Base-by-base conservation (phyloP, 2,329 filamentous ascomycete genomes). In the Ampelomyces quisqualis region DNA sequence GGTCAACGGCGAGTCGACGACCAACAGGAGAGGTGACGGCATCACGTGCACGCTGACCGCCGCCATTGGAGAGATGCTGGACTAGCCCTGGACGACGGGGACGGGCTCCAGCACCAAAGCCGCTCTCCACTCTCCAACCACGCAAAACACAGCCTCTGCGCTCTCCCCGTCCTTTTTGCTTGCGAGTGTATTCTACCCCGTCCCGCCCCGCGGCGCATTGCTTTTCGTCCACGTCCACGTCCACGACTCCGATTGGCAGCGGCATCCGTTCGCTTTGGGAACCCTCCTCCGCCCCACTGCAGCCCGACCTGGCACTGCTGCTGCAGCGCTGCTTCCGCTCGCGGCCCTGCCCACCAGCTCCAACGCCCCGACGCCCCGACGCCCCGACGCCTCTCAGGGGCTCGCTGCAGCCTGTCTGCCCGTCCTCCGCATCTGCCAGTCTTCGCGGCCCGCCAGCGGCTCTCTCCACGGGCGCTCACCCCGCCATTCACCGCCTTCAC, bases 401-500 rank as follows among this genome's bases (percentile, higher is more conserved):
- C 28, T 10, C 34, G 27, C 30, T 22, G 15, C 37, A 26, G 23
- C 29, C 18, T 19, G 21, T 35, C 37, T 33, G 29, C 30, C 34
- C 39, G 24, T 34, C n/a, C n/a, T n/a, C n/a, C n/a, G n/a, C n/a
- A n/a, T 30, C 27, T 2, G 37, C 8, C 11, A 33, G 32, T 40
- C 26, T 38, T 45, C 30, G 31, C 45, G 23, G 32, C 45, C 41
- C 43, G 43, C 21, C 35, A 36, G 30, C 24, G 10, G 14, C 27
- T 34, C 23, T 20, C 38, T 39, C 22, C 38, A 34, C 50, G 30
- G 35, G 38, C 45, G 29, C 45, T 40, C 50, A 40, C 62, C 62
- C 62, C 62, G 55, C 62, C 38, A 62, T 59, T 56, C 57, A 56
- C 55, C 47, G 51, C 53, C 43, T 45, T 43, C 46, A 37, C 42